Conservation (phyloP, 2,329 filamentous ascomycete species). For the Ophiostoma quercus region DNA sequence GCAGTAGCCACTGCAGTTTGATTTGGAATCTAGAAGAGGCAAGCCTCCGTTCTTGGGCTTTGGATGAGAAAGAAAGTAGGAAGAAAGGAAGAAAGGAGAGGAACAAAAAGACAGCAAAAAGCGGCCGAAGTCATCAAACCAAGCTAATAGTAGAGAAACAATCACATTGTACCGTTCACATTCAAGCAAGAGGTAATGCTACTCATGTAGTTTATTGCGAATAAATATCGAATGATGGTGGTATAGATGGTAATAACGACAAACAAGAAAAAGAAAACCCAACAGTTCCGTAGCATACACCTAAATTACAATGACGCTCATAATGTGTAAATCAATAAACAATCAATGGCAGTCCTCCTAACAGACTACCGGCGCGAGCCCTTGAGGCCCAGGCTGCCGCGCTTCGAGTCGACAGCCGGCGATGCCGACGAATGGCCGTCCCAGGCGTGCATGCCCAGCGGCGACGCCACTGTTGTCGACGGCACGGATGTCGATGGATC, state of each 20-base stretch:
- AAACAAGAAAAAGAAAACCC: background rate
- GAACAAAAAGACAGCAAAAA: background rate
- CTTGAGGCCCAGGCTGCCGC: background rate
- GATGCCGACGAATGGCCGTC: constrained; percentile 9
- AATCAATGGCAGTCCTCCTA: background rate
- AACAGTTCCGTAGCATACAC: background rate
- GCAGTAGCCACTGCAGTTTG: background rate
- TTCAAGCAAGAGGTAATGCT: background rate
- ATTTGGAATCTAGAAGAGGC: background rate
- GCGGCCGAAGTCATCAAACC: background rate
- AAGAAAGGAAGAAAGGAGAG: background rate
- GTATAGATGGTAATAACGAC: background rate
- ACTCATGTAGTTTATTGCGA: background rate
- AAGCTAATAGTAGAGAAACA: too few relatives aligned
- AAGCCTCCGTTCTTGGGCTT: background rate
- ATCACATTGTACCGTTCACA: too few relatives aligned
- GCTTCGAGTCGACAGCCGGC: background rate
- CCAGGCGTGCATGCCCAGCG: constrained; percentile 15
- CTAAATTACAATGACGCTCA: background rate
- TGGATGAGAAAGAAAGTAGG: background rate
- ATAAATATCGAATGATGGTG: background rate
- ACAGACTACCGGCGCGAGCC: background rate
- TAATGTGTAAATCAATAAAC: background rate
- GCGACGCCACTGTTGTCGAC: constrained; percentile 12
- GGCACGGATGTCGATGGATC: background rate